Percentiles rank a stretch among this genome's conserved stretches.
phyloP scores from a whole-genome alignment of 306 rosid genomes.

The Sechiopsis laciniata region DNA sequence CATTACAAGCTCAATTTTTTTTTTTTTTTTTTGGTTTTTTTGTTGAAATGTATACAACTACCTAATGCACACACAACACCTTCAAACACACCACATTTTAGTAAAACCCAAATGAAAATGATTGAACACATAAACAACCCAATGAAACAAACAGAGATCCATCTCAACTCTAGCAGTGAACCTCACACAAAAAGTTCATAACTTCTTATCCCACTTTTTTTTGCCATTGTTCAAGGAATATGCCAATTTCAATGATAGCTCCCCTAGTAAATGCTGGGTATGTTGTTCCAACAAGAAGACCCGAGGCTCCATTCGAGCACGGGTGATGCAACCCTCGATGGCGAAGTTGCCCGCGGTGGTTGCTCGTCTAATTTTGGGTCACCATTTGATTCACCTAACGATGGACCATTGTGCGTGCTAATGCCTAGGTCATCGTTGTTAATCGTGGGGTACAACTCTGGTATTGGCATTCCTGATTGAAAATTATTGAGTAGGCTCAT shows the following conservation, averaged over 20 bases:
- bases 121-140: slow-evolving; percentile 11
- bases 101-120: slow-evolving; percentile 13
- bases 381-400: slow-evolving; percentile 13
- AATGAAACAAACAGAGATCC: slow-evolving; percentile 1
- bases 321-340: neutral
- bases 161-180: neutral
- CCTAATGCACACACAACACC: slow-evolving; percentile 14
- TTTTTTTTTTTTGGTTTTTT: neutral
- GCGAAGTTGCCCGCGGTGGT: slow-evolving; percentile 12
- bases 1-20: neutral
- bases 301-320: slow-evolving; percentile 29
- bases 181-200: neutral
- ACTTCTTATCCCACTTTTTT: neutral
- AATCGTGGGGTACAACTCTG: slow-evolving; percentile 45
- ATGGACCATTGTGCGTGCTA: slow-evolving; percentile 6
- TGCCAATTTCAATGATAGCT: neutral
- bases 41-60: slow-evolving; percentile 11
- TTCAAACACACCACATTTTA: slow-evolving; percentile 8
- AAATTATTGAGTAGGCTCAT: slow-evolving; percentile 52
- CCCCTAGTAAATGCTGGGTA: slow-evolving; percentile 44
- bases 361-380: slow-evolving; percentile 24
- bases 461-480: slow-evolving; percentile 38
- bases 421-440: slow-evolving; percentile 5
- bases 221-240: slow-evolving; percentile 10
- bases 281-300: slow-evolving; percentile 43